Evolutionary conservation across 2,329 filamentous ascomycete genomes (phyloP), one percentile per base, ranked within the genome.

Genomic region (Nemania bipapillata): DNA sequence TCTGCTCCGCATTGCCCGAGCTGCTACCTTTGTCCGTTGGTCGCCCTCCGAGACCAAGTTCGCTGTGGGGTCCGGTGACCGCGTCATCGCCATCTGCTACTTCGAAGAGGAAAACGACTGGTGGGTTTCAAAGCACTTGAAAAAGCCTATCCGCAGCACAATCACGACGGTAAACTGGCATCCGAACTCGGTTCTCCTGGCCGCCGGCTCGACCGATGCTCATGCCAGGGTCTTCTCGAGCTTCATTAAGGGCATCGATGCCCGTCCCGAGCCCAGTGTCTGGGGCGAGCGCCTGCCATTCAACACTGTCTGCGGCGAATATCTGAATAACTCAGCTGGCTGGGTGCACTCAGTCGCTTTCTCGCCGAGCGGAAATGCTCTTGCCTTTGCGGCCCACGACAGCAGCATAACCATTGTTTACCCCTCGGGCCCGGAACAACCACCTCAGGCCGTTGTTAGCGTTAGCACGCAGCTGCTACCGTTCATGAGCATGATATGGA

Each of bases 81-180:
- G 96, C 72, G 92, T 97, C 73, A 97, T 99, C 77, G 94, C 96
- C 47, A 88, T 98, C 75, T 99, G 96, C 86, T 98, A 98, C 85
- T 99, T 99, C 76, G 96, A 99, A 79, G 93, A 97, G 80, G 96
- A 99, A 82, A 97, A 99, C 82, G 94, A 99, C 85, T 99, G 96
- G 96, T 99, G 96, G 96, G 95, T 99, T 49, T 97, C 94, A 42
- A 99, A 99, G 86, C 96, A 99, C 83, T 84, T 99, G 78, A 98
- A 98, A 89, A 99, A 98, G 87, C 96, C 96, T 22, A 97, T 99
- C 77, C 92, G 95, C 74, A 97, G 94, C 80, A 99, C 96, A 65
- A 95, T 99, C 76, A 98, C 96, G 64, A 94, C 92, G 17, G 89
- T 99, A 52, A 91, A 91, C 65, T 99, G 96, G 96, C 96, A 99